phyloP scores from a whole-genome alignment of 495 filamentous ascomycete genomes.

The Talaromyces trachyspermus region DNA sequence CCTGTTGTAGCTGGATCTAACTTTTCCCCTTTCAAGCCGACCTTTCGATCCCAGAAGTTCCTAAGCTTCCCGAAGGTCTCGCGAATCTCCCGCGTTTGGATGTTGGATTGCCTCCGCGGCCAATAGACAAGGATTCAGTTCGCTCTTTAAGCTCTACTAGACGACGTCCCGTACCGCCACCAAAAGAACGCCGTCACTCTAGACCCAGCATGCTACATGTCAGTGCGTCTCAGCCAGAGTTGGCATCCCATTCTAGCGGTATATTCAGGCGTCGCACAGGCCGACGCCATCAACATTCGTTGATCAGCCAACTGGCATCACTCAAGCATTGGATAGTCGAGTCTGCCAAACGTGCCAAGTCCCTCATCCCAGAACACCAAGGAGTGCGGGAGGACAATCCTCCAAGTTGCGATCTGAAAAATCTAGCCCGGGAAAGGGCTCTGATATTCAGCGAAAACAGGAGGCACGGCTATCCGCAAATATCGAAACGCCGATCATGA shows the following conservation, averaged over 20 bases:
- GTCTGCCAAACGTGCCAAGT: constrained; percentile 65
- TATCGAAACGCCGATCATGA: constrained; percentile 20
- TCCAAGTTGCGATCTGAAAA: constrained; percentile 38
- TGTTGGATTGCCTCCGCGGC: constrained; percentile 49
- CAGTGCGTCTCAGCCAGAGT: constrained; percentile 63
- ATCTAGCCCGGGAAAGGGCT: constrained; percentile 34
- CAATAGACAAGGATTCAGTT: constrained; percentile 71
- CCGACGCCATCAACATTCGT: constrained; percentile 59
- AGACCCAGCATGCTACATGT: constrained; percentile 74
- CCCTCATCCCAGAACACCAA: constrained; percentile 42
- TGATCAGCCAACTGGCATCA: constrained; percentile 71
- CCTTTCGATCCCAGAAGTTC: constrained; percentile 56
- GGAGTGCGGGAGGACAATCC: constrained; percentile 17
- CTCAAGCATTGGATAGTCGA: constrained; percentile 87
- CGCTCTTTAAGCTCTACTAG: constrained; percentile 63
- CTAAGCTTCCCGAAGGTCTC: constrained; percentile 57
- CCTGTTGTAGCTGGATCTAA: background rate
- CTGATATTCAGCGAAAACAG: constrained; percentile 29
- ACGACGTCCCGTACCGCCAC: constrained; percentile 69
- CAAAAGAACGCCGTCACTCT: constrained; percentile 71
- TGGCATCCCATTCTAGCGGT: constrained; percentile 48
- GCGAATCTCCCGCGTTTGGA: constrained; percentile 22
- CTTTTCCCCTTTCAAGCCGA: constrained; percentile 26
- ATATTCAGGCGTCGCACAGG: constrained; percentile 45
- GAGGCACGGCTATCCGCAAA: constrained; percentile 14